A percentile compares a stretch with the other conserved stretches of the same genome.
phyloP scores from a whole-genome alignment of 441 rosid genomes.

The Isatis lusitanica region DNA sequence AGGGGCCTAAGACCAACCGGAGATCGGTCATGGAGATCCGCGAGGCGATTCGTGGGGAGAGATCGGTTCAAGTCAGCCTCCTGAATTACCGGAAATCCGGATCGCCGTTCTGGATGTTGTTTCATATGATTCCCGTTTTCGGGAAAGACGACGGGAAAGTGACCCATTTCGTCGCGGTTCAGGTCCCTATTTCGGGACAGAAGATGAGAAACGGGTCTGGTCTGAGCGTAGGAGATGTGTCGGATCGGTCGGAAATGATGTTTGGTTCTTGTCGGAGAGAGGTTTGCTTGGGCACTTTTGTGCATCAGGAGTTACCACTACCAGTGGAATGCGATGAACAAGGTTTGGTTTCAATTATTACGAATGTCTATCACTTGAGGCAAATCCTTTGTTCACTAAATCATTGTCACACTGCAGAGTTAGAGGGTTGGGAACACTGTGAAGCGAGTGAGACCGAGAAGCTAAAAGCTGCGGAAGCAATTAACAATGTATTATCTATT shows the following conservation, averaged over 20 bases:
- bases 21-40: constrained; percentile 77
- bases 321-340: constrained; percentile 44
- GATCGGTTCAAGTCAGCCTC: constrained; percentile 51
- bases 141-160: constrained; percentile 57
- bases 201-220: constrained; percentile 36
- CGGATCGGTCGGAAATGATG: constrained; percentile 41
- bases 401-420: constrained; percentile 39
- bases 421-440: constrained; percentile 58
- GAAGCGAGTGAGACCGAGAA: constrained; percentile 76
- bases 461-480: constrained; percentile 53
- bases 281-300: constrained; percentile 53
- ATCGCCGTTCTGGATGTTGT: constrained; percentile 86
- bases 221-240: constrained; percentile 36
- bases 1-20: constrained; percentile 70
- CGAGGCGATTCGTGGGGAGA: constrained; percentile 79
- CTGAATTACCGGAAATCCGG: constrained; percentile 85
- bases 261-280: constrained; percentile 85
- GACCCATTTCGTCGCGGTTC: constrained; percentile 76
- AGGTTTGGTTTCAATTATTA: constrained; percentile 43
- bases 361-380: neutral
- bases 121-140: constrained; percentile 71
- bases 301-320: constrained; percentile 44
- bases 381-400: too few species aligned
- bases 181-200: constrained; percentile 60
- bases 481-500: constrained; percentile 55